Evolutionary conservation across 306 rosid species (phyloP), one percentile per base, ranked within the genome.

Genomic region (Elaeagnus macrophylla): DNA sequence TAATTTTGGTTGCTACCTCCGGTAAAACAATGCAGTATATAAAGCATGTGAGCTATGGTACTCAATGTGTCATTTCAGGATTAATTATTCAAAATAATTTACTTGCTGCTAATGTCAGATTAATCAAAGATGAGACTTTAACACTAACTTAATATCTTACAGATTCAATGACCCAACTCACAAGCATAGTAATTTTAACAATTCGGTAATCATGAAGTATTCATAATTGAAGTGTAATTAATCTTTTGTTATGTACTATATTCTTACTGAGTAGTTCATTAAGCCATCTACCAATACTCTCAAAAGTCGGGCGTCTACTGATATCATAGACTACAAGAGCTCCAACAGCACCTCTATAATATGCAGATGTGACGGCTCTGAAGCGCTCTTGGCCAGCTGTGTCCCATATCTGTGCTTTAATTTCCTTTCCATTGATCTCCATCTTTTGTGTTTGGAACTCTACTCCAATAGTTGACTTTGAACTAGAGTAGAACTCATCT

Each of bases 341-440:
- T 51, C 95, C 95, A 48, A 86, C 95, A 4, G 95, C 95, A 55
- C 95, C 95, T 70, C 95, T 74, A 49, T 86, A 86, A 74, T 86
- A 86, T 59, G 95, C 95, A 63, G 95, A 86, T 38, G 95, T 86
- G 70, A 86, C 95, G 57, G 95, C 95, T 72, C 95, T 80, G 71
- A 86, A 83, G 60, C 95, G 85, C 76, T 86, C 95, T 70, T 86
- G 95, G 57, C 95, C 95, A 19, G 95, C 95, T 15, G 95, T 86
- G 67, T 86, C 95, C 95, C 95, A 86, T 64, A 86, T 86, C 81
- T 86, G 95, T 42, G 95, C 95, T 73, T 86, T 86, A 54, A 86
- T 62, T 76, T 86, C 95, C 76, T 83, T 86, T 54, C 93, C 95
- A 53, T 86, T 77, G 65, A 86, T 83, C 45, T 74, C 82, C 17